A percentile compares a stretch with the other conserved stretches of the same genome.
Conservation (phyloP, 2,329 filamentous ascomycete species). For the Verticillium nubilum region DNA sequence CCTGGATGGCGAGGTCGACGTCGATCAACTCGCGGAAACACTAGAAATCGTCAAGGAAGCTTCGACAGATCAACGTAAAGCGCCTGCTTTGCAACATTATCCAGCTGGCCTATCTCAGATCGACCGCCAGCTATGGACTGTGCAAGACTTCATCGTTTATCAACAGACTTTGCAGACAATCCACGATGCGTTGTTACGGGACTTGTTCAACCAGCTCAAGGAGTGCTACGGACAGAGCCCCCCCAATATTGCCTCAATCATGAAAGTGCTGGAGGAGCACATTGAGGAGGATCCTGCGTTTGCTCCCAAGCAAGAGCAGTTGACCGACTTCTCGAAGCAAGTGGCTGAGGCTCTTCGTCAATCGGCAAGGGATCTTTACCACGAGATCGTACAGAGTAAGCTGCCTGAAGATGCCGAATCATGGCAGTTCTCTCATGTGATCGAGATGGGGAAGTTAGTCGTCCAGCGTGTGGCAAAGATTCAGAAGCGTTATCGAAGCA, state of each 20-base stretch:
- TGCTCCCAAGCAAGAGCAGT: conserved; percentile 61
- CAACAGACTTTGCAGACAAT: conserved; percentile 68
- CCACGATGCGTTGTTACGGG: conserved; percentile 77
- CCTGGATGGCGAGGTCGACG: conserved; percentile 71
- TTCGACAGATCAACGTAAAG: conserved; percentile 59
- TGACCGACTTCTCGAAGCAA: conserved; percentile 65
- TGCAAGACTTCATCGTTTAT: conserved; percentile 65
- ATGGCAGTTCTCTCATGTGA: conserved; percentile 89
- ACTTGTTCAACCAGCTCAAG: conserved; percentile 83
- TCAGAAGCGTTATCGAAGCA: conserved; percentile 85
- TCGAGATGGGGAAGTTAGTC: conserved; percentile 80
- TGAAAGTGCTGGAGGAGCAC: conserved; percentile 77
- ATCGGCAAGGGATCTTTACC: conserved; percentile 75
- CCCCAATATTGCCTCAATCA: conserved; percentile 70
- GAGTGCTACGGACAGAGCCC: conserved; percentile 86
- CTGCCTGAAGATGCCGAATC: conserved; percentile 74
- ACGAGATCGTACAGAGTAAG: conserved; percentile 69
- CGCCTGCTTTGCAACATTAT: conserved; percentile 49
- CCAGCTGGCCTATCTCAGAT: conserved; percentile 47
- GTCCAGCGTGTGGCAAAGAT: conserved; percentile 83
- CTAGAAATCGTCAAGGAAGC: conserved; percentile 79
- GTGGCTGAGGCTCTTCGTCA: conserved; percentile 67
- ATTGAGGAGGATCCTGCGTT: conserved; percentile 76
- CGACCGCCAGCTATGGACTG: conserved; percentile 59
- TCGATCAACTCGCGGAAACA: conserved; percentile 76